A percentile compares a stretch with the other conserved stretches of the same genome.
These are phyloP conservation scores for Lipomyces chichibuensis DNA, from an alignment of 805 yeast genomes.

Conservation along the genomic window DNA sequence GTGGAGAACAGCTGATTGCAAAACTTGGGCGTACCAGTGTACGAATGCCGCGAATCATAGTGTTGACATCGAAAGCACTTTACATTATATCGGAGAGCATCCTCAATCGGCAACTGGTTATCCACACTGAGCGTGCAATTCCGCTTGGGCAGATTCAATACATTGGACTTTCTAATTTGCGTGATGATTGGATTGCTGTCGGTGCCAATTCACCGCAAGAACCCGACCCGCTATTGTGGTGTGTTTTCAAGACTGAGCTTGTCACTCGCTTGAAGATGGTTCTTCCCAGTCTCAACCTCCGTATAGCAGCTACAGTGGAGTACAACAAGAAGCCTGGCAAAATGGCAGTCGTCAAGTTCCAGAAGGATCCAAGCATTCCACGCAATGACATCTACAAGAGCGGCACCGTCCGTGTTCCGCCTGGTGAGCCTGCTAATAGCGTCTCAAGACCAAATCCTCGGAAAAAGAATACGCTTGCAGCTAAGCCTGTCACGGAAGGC, in stretches of 20 bases:
- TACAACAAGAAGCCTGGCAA: conserved; percentile 92
- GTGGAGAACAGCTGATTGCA: conserved; percentile 78
- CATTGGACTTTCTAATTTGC: conserved; percentile 70
- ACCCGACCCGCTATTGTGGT: conserved; percentile 80
- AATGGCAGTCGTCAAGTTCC: conserved; percentile 70
- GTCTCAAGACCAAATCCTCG: conserved; percentile 76
- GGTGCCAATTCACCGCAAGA: conserved; percentile 54
- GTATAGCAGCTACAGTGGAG: conserved; percentile 69
- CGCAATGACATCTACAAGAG: conserved; percentile 82
- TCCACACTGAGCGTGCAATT: conserved; percentile 65
- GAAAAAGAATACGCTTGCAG: conserved; percentile 45
- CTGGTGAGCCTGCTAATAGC: conserved; percentile 76
- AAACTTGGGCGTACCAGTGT: conserved; percentile 93
- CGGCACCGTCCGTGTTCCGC: conserved; percentile 76
- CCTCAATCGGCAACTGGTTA: conserved; percentile 61
- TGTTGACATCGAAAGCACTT: conserved; percentile 65
- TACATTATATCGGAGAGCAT: conserved; percentile 75
- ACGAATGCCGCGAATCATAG: conserved; percentile 69
- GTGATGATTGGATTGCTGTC: conserved; percentile 92
- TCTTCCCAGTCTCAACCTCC: conserved; percentile 61
- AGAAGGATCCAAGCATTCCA: conserved; percentile 66
- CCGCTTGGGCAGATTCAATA: conserved; percentile 62
- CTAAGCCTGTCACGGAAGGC: conserved; percentile 30
- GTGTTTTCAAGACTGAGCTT: conserved; percentile 87
- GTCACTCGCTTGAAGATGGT: conserved; percentile 70